Evolutionary conservation across 2,329 filamentous ascomycete species (phyloP).

Genomic region (Trichophyton benhamiae): DNA sequence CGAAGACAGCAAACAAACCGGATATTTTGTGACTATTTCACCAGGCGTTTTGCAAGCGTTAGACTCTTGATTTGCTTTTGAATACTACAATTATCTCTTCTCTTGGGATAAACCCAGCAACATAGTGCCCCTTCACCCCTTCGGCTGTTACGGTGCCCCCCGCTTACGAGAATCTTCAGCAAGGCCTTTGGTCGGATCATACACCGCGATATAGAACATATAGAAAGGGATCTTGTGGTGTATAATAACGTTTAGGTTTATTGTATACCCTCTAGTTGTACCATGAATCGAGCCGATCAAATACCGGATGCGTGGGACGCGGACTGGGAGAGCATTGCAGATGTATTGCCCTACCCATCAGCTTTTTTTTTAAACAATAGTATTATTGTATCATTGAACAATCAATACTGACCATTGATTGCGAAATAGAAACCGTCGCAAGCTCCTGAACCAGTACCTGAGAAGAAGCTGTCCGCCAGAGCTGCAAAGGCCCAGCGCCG

Average conservation of each 20-base stretch:
- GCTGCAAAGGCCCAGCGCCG: constrained; percentile 64
- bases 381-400: not conserved
- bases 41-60: not conserved
- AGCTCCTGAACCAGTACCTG: constrained; percentile 18
- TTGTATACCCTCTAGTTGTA: not conserved
- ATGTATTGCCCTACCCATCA: constrained; percentile 37
- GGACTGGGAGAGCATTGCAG: constrained; percentile 73
- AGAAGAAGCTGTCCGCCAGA: constrained; percentile 38
- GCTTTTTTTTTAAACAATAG: not conserved
- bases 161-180: not conserved
- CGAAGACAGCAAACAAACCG: not conserved
- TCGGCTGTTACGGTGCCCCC: not conserved
- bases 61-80: not conserved
- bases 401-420: no score
- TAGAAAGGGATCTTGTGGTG: not conserved
- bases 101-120: not conserved
- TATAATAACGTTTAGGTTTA: not conserved
- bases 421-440: constrained; percentile 24
- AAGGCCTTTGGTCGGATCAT: not conserved
- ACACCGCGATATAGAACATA: not conserved
- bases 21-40: not conserved
- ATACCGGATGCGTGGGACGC: constrained; percentile 79
- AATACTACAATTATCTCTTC: not conserved
- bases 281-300: constrained; percentile 37
- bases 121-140: not conserved